Evolutionary conservation across 2,329 filamentous ascomycete genomes (phyloP).

Genomic region (Ceratocystis lukuohia): DNA sequence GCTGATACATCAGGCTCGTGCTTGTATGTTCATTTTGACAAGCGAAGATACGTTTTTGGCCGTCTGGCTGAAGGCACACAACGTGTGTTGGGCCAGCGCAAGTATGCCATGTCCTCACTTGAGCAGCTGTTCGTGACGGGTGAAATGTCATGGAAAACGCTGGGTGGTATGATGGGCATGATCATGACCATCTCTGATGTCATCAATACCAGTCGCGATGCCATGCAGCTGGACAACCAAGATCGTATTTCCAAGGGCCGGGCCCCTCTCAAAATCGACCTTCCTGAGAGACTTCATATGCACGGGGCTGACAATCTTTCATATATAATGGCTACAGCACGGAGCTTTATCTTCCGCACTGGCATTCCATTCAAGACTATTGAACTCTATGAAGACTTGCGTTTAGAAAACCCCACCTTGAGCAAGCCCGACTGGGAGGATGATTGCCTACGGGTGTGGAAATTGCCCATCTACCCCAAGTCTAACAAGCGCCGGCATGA

Average conservation of each 20-base stretch:
- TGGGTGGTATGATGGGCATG: conserved; percentile 73
- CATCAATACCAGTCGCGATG: conserved; percentile 35
- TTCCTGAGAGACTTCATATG: conserved; percentile 40
- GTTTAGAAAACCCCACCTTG: conserved; percentile 23
- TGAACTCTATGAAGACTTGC: conserved; percentile 46
- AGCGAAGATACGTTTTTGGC: conserved; percentile 74
- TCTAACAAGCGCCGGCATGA: conserved; percentile 20
- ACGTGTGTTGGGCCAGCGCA: conserved; percentile 57
- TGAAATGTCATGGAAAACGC: conserved; percentile 56
- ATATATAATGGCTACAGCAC: conserved; percentile 67
- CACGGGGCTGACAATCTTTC: conserved; percentile 71
- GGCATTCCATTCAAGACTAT: conserved; percentile 58
- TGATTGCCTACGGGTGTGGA: conserved; percentile 69
- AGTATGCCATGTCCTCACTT: conserved; percentile 49
- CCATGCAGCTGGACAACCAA: conserved; percentile 29
- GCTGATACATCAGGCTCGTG: conserved; percentile 74
- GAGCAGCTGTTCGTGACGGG: conserved; percentile 76
- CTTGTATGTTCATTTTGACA: conserved; percentile 66
- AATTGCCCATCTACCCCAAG: conserved; percentile 46
- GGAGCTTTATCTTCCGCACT: conserved; percentile 75
- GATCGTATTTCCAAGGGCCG: conserved; percentile 30
- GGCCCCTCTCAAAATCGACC: conserved; percentile 22
- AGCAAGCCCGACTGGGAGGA: conserved; percentile 58
- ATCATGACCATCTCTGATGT: conserved; percentile 71
- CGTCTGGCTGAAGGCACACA: conserved; percentile 74